Evolutionary conservation across 495 filamentous ascomycete genomes (phyloP), one percentile per base, ranked within the genome.

Genomic region (Neurospora tetraspora): DNA sequence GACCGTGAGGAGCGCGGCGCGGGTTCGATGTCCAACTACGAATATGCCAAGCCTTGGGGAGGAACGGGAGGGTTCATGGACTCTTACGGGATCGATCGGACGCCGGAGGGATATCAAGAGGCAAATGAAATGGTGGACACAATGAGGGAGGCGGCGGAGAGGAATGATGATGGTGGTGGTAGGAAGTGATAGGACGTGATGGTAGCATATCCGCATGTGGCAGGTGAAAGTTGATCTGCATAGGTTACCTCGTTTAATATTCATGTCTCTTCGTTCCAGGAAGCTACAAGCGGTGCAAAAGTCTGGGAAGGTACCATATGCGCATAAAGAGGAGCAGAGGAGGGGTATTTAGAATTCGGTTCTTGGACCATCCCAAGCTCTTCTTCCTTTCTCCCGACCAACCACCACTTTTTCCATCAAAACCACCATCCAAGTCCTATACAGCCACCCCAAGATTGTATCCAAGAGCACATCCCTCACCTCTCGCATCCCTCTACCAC

Each of bases 341-440:
- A 53, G n/a, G 45, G 10, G 10, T 11, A 23, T 2, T 23, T 23
- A 12, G 20, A 53, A 2, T 2, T 23, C 1, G 2, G 9, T 23
- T 53, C 9, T 0, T 12, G 9, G 10, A 0, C n/a, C n/a, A 2
- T 53, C 18, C 42, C 7, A n/a, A 3, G 0, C 18, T n/a, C 3
- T 10, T 3, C 16, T 4, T 53, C 0, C 8, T 11, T 20, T 53
- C n/a, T 53, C 9, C n/a, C 34, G 5, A 34, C 5, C 20, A 53
- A 53, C 20, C 45, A 53, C 0, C 20, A 12, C 9, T 3, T 53
- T 2, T 23, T 12, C 45, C 10, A 4, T 23, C 20, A 53, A 53
- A 23, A 18, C 10, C 9, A 5, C 20, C 1, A 12, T 12, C 45
- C 3, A 20, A 23, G 4, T 47, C n/a, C 42, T 45, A 20, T 8